Evolutionary conservation across 2,329 filamentous ascomycete genomes (phyloP).

Genomic region (Colletotrichum orchidophilum): DNA sequence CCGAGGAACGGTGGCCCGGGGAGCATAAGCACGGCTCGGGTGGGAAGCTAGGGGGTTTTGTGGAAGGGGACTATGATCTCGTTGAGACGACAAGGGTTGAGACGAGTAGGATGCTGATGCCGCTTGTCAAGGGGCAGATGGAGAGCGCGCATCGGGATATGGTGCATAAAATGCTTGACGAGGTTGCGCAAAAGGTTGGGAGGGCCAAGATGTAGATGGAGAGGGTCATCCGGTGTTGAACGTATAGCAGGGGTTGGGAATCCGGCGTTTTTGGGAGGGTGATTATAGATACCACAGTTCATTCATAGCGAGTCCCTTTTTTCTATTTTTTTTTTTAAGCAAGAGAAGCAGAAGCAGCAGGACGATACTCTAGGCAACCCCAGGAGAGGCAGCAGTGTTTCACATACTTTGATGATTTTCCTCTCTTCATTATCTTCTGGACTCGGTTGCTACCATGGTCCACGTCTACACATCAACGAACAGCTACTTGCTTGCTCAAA

Average conservation of each 20-base stretch:
- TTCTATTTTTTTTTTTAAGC: neutral
- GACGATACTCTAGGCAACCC: neutral
- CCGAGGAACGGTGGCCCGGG: constrained; percentile 35
- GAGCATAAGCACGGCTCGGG: no score
- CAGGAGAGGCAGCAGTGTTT: neutral
- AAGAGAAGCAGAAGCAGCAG: neutral
- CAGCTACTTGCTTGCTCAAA: neutral
- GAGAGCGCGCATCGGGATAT: constrained; percentile 43
- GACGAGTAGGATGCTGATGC: constrained; percentile 47
- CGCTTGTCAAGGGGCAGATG: constrained; percentile 44
- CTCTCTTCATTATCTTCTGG: neutral
- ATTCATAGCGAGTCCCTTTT: neutral
- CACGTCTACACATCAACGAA: neutral
- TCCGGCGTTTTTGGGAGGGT: neutral
- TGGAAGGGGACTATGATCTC: constrained; percentile 44
- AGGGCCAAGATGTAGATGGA: constrained; percentile 13
- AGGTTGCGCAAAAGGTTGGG: constrained; percentile 38
- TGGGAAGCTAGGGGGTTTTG: constrained; percentile 25
- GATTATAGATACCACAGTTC: constrained; percentile 26
- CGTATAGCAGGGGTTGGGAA: neutral
- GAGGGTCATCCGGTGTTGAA: neutral
- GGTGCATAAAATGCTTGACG: constrained; percentile 43
- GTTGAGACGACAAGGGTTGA: constrained; percentile 45
- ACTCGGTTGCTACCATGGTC: neutral
- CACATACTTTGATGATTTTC: neutral